These are phyloP conservation scores for Grosmannia clavigera DNA, from an alignment of 2,329 filamentous ascomycete species.

Conservation along the genomic window DNA sequence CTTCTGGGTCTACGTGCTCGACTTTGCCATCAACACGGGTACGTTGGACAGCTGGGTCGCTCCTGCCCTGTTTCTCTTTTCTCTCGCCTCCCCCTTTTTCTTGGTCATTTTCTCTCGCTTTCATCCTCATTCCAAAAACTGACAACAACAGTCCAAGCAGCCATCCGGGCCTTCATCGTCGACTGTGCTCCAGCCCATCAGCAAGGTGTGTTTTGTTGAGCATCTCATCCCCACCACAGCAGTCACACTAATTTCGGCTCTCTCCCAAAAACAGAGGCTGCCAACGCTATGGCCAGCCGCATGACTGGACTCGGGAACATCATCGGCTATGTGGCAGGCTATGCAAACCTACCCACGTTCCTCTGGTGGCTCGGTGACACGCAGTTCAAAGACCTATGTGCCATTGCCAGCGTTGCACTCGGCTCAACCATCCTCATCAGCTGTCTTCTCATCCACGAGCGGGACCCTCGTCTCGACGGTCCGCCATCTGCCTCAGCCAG, in stretches of 20 bases:
- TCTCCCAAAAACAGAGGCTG: constrained; percentile 43
- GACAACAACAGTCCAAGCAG: constrained; percentile 59
- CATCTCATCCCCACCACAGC: background rate
- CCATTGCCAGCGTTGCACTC: constrained; percentile 67
- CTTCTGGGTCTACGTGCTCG: constrained; percentile 75
- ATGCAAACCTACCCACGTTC: constrained; percentile 61
- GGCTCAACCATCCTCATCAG: constrained; percentile 58
- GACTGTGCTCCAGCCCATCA: constrained; percentile 88
- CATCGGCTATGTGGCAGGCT: constrained; percentile 77
- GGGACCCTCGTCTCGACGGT: constrained; percentile 65
- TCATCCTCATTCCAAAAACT: constrained; percentile 2
- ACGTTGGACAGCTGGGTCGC: constrained; percentile 6
- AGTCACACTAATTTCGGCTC: background rate
- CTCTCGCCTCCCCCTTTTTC: background rate
- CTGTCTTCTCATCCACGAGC: constrained; percentile 57
- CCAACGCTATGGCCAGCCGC: constrained; percentile 88
- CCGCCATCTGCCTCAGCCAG: constrained; percentile 12
- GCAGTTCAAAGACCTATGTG: constrained; percentile 88
- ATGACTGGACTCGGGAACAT: constrained; percentile 84
- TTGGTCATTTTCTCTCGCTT: background rate
- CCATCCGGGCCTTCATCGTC: constrained; percentile 82
- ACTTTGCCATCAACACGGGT: constrained; percentile 92
- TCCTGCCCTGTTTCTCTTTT: background rate
- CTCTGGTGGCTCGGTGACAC: constrained; percentile 73
- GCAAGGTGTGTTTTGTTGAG: constrained; percentile 37